Conservation (phyloP, 495 filamentous ascomycete genomes). For the Podospora australis region DNA sequence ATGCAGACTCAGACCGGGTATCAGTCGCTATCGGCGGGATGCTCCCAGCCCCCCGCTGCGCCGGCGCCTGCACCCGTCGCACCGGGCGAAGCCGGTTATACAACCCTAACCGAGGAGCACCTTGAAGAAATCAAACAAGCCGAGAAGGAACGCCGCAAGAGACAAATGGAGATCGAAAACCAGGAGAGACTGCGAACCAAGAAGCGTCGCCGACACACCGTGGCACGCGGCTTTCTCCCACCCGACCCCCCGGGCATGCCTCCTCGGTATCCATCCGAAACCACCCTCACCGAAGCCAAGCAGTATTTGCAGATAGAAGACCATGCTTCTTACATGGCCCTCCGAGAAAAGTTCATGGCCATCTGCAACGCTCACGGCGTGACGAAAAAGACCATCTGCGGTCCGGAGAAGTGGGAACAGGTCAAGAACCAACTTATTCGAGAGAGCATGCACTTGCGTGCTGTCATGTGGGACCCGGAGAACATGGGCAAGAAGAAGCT, state of each 20-base stretch:
- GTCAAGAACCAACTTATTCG: slow-evolving; percentile 63
- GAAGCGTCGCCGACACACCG: slow-evolving; percentile 67
- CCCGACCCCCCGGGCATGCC: slow-evolving; percentile 62
- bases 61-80: too few relatives aligned
- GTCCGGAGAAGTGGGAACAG: slow-evolving; percentile 65
- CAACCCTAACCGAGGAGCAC: too few relatives aligned
- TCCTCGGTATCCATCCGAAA: slow-evolving; percentile 75
- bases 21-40: too few relatives aligned
- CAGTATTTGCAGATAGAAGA: slow-evolving; percentile 60
- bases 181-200: slow-evolving; percentile 56
- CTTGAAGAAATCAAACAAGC: too few relatives aligned
- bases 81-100: too few relatives aligned
- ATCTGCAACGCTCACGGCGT: slow-evolving; percentile 62
- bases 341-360: slow-evolving; percentile 59
- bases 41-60: too few relatives aligned
- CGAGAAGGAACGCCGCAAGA: slow-evolving; percentile 51
- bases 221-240: slow-evolving; percentile 63
- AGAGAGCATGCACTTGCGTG: slow-evolving; percentile 58
- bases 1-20: too few relatives aligned
- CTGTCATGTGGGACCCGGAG: slow-evolving; percentile 48
- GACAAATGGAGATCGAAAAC: slow-evolving; percentile 55
- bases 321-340: slow-evolving; percentile 52
- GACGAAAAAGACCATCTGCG: slow-evolving; percentile 67
- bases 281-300: slow-evolving; percentile 74
- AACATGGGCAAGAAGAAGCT: slow-evolving; percentile 45